Evolutionary conservation across 2,329 filamentous ascomycete species (phyloP), one percentile per base, ranked within the genome.

Genomic region (Scedosporium minutisporum): DNA sequence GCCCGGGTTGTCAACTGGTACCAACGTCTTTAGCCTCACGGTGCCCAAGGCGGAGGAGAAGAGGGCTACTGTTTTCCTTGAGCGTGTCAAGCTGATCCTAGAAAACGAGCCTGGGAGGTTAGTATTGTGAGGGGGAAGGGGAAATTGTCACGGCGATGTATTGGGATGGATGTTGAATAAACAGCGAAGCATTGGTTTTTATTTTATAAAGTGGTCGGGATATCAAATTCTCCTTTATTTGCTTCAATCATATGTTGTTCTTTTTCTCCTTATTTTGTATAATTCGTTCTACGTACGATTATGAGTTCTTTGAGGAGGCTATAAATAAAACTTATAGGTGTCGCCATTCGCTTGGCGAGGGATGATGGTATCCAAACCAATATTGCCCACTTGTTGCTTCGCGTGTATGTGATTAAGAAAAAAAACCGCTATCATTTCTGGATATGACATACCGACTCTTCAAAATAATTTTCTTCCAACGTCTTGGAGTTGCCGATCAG

Each of bases 31-130:
- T 72, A 93, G 86, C 69, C 78, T 99, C 60, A 87, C 81, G 29
- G 93, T 96, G 21, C 86, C 88, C 46, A 86, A 84, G 75, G 85
- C 84, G 7, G 95, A 99, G 73, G 89, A 93, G 82, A 85, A 87
- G 78, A 82, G 92, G 69, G 95, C 91, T 14, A 82, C 84, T 70
- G 81, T 87, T 10, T 99, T 97, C 77, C 75, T 99, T 66, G 88
- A 93, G 76, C 85, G 91, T 68, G 84, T 97, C 71, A 97, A 96
- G 85, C 77, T 82, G 57, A 87, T 93, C 27, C 75, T 99, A 68
- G 91, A 96, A 76, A 81, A 85, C 66, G 89, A 95, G 75, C 91
- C 91, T 14, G 90, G 87, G 41, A 82, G 87, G 69, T 76, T 96
- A 70, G 84, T 96, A 58, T 70, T 87, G 72, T 87, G 74, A 48